Evolutionary conservation across 768 basidiomycete species (phyloP), one percentile per base, ranked within the genome.

Genomic region (Boletus rubescentipes): DNA sequence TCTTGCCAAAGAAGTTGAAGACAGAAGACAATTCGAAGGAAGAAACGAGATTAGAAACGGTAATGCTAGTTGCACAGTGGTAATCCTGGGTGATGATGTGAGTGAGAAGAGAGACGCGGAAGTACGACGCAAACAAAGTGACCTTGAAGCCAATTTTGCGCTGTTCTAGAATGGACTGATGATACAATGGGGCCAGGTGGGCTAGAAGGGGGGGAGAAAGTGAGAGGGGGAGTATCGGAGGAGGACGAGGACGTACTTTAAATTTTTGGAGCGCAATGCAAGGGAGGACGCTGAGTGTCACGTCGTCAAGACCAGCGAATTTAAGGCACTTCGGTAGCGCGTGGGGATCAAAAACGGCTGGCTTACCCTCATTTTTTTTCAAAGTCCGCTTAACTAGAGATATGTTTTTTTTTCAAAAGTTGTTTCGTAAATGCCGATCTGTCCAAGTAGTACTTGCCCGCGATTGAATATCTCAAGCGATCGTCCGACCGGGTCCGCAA

Each of bases 101-200:
- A 60, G 63, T 66, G 61, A 67, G 57, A 62, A 58, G 42, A 43
- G 61, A 61, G 41, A 60, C 63, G 63, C 50, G 57, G 61, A 47
- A 47, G 46, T 21, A 9, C 2, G 9, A n/a, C 1, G 5, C 15
- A 31, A 67, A 43, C n/a, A 66, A 53, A 48, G 70, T n/a, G 53
- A 74, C 86, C 86, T 84, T 82, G 77, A 77, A 85, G 81, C 80
- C 79, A 80, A 81, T 79, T 85, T 84, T 82, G 77, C 79, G 83
- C 82, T 83, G 78, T 83, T 86, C 84, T 85, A 84, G 64, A 78
- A 80, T 78, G 81, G 79, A 83, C 75, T 89, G 87, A 78, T 90
- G 85, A 68, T 91, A 91, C 89, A 91, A 82, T 78, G 76, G 72
- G 79, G 81, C 78, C 76, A 71, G 67, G 73, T 67, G 71, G 75